These are phyloP conservation scores for Epicoccum sorghinum DNA, from an alignment of 2,329 filamentous ascomycete species.

Conservation along the genomic window DNA sequence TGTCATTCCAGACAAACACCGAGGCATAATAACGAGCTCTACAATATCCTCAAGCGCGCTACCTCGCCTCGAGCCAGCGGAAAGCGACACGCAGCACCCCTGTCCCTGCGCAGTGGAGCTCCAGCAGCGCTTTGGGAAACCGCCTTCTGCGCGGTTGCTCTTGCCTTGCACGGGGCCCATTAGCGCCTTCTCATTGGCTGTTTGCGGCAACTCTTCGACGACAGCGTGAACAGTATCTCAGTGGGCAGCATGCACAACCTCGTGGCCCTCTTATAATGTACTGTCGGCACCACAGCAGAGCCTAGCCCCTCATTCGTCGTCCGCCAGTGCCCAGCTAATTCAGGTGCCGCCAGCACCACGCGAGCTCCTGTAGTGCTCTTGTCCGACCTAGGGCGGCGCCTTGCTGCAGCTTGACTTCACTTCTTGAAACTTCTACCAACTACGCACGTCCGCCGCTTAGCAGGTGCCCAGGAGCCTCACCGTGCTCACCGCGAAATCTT, in stretches of 20 bases:
- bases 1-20: background rate
- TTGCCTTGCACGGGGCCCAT: slow-evolving; percentile 8
- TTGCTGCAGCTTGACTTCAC: slow-evolving; percentile 36
- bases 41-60: background rate
- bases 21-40: background rate
- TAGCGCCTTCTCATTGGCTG: slow-evolving; percentile 31
- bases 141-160: slow-evolving; percentile 4
- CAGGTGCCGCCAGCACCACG: slow-evolving; percentile 30
- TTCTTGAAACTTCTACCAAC: slow-evolving; percentile 34
- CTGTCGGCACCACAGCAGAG: slow-evolving; percentile 27
- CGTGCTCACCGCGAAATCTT: slow-evolving; percentile 24
- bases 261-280: slow-evolving; percentile 42
- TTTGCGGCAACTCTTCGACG: slow-evolving; percentile 17
- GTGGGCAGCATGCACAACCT: slow-evolving; percentile 42
- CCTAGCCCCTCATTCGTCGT: slow-evolving; percentile 37
- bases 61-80: slow-evolving; percentile 14
- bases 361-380: slow-evolving; percentile 30
- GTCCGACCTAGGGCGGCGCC: slow-evolving; percentile 26
- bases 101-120: slow-evolving; percentile 4
- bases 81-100: slow-evolving; percentile 1
- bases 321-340: slow-evolving; percentile 31
- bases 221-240: slow-evolving; percentile 36
- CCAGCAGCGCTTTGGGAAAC: background rate
- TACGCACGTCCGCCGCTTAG: slow-evolving; percentile 36
- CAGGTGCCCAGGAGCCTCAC: slow-evolving; percentile 27